A percentile compares a stretch with the other conserved stretches of the same genome.
Conservation (phyloP, 2,329 filamentous ascomycete genomes). For the Gnomoniopsis smithogilvyi region DNA sequence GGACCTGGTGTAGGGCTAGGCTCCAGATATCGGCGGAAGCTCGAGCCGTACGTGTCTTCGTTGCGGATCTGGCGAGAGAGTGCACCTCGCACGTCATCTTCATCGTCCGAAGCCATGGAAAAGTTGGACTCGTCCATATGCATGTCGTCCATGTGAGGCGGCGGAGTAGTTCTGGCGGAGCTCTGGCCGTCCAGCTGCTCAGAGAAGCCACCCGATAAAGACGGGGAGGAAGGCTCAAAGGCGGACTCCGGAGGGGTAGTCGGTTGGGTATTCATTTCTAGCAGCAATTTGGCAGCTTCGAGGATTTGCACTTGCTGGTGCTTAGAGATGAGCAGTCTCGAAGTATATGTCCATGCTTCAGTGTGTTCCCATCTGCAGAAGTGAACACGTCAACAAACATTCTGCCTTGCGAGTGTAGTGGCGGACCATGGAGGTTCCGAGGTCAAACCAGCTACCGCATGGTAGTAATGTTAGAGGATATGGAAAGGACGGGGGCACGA, state of each 20-base stretch:
- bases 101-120: conserved; percentile 50
- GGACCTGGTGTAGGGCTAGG: conserved; percentile 77
- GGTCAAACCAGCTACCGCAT: conserved; percentile 20
- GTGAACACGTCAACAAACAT: conserved; percentile 37
- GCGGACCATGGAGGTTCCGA: conserved; percentile 6
- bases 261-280: conserved; percentile 71
- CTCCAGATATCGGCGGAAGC: conserved; percentile 71
- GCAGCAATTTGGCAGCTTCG: conserved; percentile 92
- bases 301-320: conserved; percentile 98
- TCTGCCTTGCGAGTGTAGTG: conserved; percentile 31
- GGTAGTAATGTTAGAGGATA: conserved; percentile 34
- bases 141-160: conserved; percentile 69
- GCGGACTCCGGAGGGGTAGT: conserved; percentile 63
- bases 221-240: conserved; percentile 70
- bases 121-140: conserved; percentile 38
- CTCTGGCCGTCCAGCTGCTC: conserved; percentile 75
- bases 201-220: conserved; percentile 70
- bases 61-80: conserved; percentile 83
- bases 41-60: conserved; percentile 48
- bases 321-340: conserved; percentile 97
- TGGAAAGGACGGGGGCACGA: conserved; percentile 66
- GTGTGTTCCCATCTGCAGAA: conserved; percentile 94
- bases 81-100: conserved; percentile 54
- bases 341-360: conserved; percentile 95
- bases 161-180: conserved; percentile 90